Evolutionary conservation across 1,284 basidiomycete species (phyloP).

Genomic region (Cutaneotrichosporon sp.): DNA sequence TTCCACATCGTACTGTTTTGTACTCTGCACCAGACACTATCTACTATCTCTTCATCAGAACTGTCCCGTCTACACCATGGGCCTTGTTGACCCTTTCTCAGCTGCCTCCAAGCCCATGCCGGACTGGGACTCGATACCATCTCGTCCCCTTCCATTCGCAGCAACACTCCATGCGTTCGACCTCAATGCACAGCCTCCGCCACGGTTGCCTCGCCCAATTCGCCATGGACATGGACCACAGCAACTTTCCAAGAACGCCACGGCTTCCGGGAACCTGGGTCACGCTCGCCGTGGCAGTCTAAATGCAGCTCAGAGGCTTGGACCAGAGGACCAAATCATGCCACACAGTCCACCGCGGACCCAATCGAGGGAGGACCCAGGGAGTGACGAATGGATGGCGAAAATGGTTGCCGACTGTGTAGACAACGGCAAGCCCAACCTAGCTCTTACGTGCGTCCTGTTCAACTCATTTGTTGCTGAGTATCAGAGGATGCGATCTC

Average conservation of each 20-base stretch:
- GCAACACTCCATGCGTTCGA: slow-evolving; percentile 35
- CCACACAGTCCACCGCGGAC: neutral
- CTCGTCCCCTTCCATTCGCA: slow-evolving; percentile 38
- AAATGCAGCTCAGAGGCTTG: no score
- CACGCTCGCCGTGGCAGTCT: slow-evolving; percentile 19
- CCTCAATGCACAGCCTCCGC: slow-evolving; percentile 12
- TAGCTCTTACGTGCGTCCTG: slow-evolving; percentile 34
- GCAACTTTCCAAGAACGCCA: slow-evolving; percentile 18
- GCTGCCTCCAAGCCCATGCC: slow-evolving; percentile 41
- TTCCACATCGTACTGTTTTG: neutral
- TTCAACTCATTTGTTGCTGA: neutral
- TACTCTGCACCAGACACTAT: neutral
- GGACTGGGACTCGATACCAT: slow-evolving; percentile 33
- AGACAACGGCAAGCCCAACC: slow-evolving; percentile 27
- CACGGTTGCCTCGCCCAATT: slow-evolving; percentile 13
- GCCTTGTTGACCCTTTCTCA: slow-evolving; percentile 41
- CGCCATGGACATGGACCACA: slow-evolving; percentile 19
- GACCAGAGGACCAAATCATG: no score
- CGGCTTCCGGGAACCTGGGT: slow-evolving; percentile 22
- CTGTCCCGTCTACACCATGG: slow-evolving; percentile 21
- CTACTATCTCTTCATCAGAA: no score
- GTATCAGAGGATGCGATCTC: slow-evolving; percentile 25
- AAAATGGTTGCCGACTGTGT: slow-evolving; percentile 34
- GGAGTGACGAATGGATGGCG: slow-evolving; percentile 44
- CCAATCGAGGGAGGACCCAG: slow-evolving; percentile 7